phyloP scores from a whole-genome alignment of 108 stramenopile species.

The Cylindrotheca fusiformis region DNA sequence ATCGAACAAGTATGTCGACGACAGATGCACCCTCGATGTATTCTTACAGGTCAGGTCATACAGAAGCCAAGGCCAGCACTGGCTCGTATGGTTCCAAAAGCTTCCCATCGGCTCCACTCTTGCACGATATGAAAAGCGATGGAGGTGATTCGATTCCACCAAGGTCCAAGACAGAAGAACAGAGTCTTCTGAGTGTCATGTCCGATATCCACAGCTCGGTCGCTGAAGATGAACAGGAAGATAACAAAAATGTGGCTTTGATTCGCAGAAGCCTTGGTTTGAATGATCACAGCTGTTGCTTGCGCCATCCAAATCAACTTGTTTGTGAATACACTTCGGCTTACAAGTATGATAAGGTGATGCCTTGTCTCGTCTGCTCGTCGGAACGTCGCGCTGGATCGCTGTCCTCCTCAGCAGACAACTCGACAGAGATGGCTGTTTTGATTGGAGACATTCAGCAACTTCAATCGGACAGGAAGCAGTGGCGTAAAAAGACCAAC shows the following conservation, averaged over 20 bases:
- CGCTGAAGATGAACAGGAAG: neutral
- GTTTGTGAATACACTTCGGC: conserved; percentile 1
- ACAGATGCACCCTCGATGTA: neutral
- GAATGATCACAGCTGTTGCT: neutral
- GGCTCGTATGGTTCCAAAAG: neutral
- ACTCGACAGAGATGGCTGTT: conserved; percentile 2
- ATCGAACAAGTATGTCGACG: neutral
- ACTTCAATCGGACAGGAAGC: conserved; percentile 23
- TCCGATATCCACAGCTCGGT: neutral
- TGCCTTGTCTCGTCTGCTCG: conserved; percentile 19
- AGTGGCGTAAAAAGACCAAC: conserved; percentile 22
- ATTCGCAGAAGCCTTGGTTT: neutral
- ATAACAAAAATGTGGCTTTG: neutral
- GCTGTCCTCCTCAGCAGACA: neutral
- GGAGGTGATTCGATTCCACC: too few relatives aligned
- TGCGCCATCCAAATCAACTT: conserved; percentile 28
- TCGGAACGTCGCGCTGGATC: conserved; percentile 11
- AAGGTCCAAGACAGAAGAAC: too few relatives aligned
- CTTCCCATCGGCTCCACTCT: neutral
- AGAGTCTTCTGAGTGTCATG: neutral
- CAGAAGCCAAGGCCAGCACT: too few relatives aligned
- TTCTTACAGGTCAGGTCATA: neutral
- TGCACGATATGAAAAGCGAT: neutral
- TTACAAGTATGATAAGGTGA: conserved; percentile 2
- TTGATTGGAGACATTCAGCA: conserved; percentile 19